Conservation (phyloP, 257 asterid species). For the Solanum chmielewskii region DNA sequence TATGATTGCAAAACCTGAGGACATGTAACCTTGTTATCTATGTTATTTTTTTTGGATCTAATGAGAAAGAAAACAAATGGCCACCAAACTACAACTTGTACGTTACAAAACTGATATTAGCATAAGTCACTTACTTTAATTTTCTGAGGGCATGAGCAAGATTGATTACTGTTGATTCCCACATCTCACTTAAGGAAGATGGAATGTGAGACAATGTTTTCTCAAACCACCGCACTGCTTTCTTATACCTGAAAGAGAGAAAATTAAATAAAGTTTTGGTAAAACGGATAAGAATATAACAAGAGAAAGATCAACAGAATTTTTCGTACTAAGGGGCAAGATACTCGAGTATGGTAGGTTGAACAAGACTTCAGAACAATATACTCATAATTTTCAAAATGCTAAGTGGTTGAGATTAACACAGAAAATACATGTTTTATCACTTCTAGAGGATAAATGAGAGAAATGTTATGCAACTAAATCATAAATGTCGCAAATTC, state of each 20-base stretch:
- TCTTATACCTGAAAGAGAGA: constrained; percentile 51
- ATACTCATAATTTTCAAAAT: not conserved
- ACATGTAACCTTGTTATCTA: not conserved
- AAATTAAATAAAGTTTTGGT: not conserved
- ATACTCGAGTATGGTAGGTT: not conserved
- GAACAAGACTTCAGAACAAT: not conserved
- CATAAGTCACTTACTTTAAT: constrained; percentile 39
- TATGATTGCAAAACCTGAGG: not conserved
- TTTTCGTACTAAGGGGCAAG: not conserved
- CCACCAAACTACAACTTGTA: not conserved
- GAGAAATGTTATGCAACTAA: not conserved
- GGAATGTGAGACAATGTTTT: constrained; percentile 73
- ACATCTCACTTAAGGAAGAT: constrained; percentile 77
- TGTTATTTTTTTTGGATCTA: not conserved
- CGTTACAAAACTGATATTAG: not conserved
- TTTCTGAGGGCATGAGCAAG: constrained; percentile 95
- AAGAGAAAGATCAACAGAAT: not conserved
- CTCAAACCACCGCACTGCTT: constrained; percentile 90
- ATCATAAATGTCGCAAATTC: not conserved
- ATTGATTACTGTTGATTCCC: constrained; percentile 97
- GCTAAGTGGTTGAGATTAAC: not conserved
- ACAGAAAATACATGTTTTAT: not conserved
- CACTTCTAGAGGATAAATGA: not conserved
- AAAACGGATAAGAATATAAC: not conserved
- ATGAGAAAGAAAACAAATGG: not conserved